A percentile compares a stretch with the other conserved stretches of the same genome.
phyloP scores from a whole-genome alignment of 257 asterid genomes.

The Solanum acaule region DNA sequence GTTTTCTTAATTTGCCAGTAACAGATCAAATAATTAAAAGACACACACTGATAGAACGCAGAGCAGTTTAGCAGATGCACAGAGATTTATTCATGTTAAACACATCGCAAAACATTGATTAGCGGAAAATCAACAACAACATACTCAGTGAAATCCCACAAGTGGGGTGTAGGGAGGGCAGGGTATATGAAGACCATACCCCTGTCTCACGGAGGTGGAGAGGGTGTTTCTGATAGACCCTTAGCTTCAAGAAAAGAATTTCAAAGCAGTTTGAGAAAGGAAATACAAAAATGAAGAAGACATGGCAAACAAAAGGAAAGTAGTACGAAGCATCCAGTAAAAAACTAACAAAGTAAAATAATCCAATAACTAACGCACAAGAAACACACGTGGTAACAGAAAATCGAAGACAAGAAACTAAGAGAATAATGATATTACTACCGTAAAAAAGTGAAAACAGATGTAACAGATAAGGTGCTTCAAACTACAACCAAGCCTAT shows the following conservation, averaged over 20 bases:
- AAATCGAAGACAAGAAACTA: neutral
- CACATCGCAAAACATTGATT: neutral
- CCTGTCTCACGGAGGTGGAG: neutral
- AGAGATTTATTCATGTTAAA: neutral
- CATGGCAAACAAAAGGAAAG: neutral
- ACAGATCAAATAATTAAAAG: neutral
- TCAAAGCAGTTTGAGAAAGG: neutral
- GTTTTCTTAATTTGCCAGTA: neutral
- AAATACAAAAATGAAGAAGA: neutral
- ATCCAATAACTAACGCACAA: neutral
- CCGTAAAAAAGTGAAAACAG: neutral
- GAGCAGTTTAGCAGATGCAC: neutral
- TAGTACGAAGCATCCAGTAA: neutral
- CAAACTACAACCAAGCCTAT: neutral
- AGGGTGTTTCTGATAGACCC: neutral
- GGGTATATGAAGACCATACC: neutral
- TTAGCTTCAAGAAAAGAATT: neutral
- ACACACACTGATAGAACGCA: neutral
- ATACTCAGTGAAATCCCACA: neutral
- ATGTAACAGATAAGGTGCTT: neutral
- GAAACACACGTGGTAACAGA: neutral
- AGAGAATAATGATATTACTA: neutral
- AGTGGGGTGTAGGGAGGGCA: neutral
- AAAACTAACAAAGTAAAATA: neutral
- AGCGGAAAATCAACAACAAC: neutral